Base-by-base conservation (phyloP, 2,329 filamentous ascomycete genomes). In the Xylaria sp. region DNA sequence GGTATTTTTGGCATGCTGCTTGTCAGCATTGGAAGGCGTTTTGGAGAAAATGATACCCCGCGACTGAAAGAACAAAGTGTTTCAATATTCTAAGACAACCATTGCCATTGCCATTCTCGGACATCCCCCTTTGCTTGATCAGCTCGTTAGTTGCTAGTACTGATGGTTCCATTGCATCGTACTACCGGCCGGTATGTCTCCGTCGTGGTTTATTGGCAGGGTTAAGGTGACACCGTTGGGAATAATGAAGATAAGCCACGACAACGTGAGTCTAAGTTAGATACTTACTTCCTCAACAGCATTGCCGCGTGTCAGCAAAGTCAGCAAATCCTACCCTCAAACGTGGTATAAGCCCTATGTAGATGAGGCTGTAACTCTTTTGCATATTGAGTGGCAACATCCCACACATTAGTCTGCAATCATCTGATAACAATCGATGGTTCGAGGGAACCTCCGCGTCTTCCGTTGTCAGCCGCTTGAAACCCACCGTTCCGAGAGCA, bases 41-140 rank as follows among this genome's bases (percentile, higher is more conserved):
- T 27, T 61, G 72, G 69, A 69, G 60, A 67, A 64, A 64, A 73
- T 72, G 73, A 75, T 75, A 75, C 73, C 73, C 73, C 65, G 61
- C 51, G 44, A 42, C 60, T 49, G 47, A 56, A 45, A 65, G 54
- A 65, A 59, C 54, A 55, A 54, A 62, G 44, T 53, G 56, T 59
- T 63, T 29, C 62, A 58, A 47, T 59, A 56, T 50, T 62, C 22
- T 20, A 44, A 42, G 47, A 54, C 53, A 31, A 29, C n/a, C 9
- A 55, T 59, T 59, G 42, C 53, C 53, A 22, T 27, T 29, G 9
- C 27, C 15, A 33, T 51, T 13, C 50, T 55, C 51, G 31, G 50
- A 15, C 29, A n/a, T 51, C 38, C 22, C 22, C 17, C 33, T 51
- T 61, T 58, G 53, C 47, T 51, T 49, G 15, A 33, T 44, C 42